Percentiles rank a stretch among this genome's conserved stretches.
These are phyloP conservation scores for Staphylotrichum longicolle DNA, from an alignment of 495 filamentous ascomycete species.

Conservation along the genomic window DNA sequence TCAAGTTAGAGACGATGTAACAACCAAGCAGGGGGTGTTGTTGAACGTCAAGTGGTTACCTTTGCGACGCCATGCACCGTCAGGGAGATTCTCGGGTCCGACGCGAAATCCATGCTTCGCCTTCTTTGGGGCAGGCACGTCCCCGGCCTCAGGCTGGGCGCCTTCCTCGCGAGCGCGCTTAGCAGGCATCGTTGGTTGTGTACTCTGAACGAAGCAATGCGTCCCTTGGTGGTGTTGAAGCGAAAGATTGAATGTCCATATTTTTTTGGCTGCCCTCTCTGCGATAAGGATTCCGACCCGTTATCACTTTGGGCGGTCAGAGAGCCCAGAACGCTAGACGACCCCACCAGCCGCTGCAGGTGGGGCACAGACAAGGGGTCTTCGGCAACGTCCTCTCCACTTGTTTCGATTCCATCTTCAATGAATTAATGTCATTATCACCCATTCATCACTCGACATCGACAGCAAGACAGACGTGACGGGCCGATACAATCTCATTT, in stretches of 20 bases:
- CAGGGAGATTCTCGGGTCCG: conserved; percentile 88
- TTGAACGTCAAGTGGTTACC: conserved; percentile 43
- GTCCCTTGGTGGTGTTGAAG: background rate
- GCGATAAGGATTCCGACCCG: background rate
- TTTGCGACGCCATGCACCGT: conserved; percentile 89
- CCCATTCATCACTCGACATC: too few relatives aligned
- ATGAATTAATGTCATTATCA: too few relatives aligned
- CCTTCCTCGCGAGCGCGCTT: conserved; percentile 59
- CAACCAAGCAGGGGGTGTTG: background rate
- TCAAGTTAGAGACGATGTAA: conserved; percentile 13
- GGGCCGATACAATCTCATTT: too few relatives aligned
- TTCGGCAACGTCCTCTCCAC: too few relatives aligned
- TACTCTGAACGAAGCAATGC: background rate
- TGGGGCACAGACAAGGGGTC: too few relatives aligned
- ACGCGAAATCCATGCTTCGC: conserved; percentile 60
- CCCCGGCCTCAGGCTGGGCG: too few relatives aligned
- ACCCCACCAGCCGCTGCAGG: too few relatives aligned
- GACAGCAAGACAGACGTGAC: too few relatives aligned
- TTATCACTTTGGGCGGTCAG: too few relatives aligned
- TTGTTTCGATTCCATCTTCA: too few relatives aligned
- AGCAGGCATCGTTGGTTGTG: conserved; percentile 53
- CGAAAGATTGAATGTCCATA: too few relatives aligned
- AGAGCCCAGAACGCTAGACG: too few relatives aligned
- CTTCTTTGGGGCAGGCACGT: conserved; percentile 37
- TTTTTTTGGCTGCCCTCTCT: background rate